A percentile compares a stretch with the other conserved stretches of the same genome.
Evolutionary conservation across 495 filamentous ascomycete genomes (phyloP).

Genomic region (Talaromyces liani): DNA sequence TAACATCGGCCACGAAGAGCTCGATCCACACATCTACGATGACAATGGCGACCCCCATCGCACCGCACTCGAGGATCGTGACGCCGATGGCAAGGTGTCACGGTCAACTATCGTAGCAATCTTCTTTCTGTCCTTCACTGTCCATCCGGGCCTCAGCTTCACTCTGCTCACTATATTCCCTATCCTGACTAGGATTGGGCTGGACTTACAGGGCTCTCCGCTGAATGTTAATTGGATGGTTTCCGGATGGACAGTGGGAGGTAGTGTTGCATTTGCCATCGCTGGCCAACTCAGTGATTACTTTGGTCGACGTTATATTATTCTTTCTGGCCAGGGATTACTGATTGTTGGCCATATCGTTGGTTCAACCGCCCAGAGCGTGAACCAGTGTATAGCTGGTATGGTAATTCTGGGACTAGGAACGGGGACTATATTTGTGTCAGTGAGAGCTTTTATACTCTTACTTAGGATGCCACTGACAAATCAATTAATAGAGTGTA

Average conservation of each 20-base stretch:
- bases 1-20: not conserved
- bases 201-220: not conserved
- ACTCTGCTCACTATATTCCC: not conserved
- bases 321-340: not conserved
- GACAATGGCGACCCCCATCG: constrained; percentile 2
- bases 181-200: not conserved
- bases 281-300: constrained; percentile 5
- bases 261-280: constrained; percentile 2
- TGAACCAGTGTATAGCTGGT: not conserved
- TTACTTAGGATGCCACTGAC: not conserved
- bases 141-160: constrained; percentile 5
- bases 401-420: constrained; percentile 3
- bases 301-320: constrained; percentile 1
- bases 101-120: constrained; percentile 1
- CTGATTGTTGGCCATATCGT: not conserved
- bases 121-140: not conserved
- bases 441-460: not conserved
- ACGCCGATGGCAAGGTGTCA: constrained; percentile 1
- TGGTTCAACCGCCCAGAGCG: not conserved
- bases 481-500: not conserved
- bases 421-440: constrained; percentile 3
- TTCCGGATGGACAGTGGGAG: not conserved
- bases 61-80: not conserved
- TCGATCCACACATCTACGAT: constrained; percentile 2
- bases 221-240: constrained; percentile 1